A percentile compares a stretch with the other conserved stretches of the same genome.
Evolutionary conservation across 208 protist species (phyloP).

Genomic region (Naegleria fowleri): DNA sequence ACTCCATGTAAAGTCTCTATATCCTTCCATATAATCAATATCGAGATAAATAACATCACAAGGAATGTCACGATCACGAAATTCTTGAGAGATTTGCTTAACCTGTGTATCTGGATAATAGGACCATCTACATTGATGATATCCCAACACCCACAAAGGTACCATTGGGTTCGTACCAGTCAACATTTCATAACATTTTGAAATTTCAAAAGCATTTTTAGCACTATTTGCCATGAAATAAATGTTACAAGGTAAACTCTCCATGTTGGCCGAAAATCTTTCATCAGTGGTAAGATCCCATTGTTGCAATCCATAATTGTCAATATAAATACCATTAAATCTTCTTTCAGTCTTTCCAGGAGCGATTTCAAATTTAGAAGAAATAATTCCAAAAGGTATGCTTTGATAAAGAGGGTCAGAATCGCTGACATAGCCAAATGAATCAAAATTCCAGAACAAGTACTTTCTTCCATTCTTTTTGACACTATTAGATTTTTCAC

Average conservation of each 20-base stretch:
- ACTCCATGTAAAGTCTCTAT: slow-evolving; percentile 58
- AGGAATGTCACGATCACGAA: slow-evolving; percentile 51
- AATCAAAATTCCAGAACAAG: neutral
- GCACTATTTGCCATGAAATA: neutral
- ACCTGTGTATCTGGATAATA: slow-evolving; percentile 51
- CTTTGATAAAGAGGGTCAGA: neutral
- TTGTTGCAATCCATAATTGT: slow-evolving; percentile 1
- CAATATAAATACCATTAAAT: slow-evolving; percentile 9
- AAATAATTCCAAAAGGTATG: neutral
- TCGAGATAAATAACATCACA: slow-evolving; percentile 68
- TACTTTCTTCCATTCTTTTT: neutral
- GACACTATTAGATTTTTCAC: neutral
- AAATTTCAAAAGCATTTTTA: neutral
- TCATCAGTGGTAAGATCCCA: neutral
- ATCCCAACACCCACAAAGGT: slow-evolving; percentile 60
- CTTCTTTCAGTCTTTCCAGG: neutral
- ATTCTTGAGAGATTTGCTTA: slow-evolving; percentile 49
- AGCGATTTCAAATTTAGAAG: neutral
- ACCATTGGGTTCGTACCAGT: slow-evolving; percentile 56
- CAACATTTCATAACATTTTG: slow-evolving; percentile 47
- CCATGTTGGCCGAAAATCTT: neutral
- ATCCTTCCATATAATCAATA: slow-evolving; percentile 74
- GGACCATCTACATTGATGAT: slow-evolving; percentile 56
- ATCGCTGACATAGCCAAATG: neutral
- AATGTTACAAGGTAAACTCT: neutral